Percentiles rank a stretch among this genome's conserved stretches.
Evolutionary conservation across 169 alveolate genomes (phyloP).

Genomic region (Plasmodium relictum): DNA sequence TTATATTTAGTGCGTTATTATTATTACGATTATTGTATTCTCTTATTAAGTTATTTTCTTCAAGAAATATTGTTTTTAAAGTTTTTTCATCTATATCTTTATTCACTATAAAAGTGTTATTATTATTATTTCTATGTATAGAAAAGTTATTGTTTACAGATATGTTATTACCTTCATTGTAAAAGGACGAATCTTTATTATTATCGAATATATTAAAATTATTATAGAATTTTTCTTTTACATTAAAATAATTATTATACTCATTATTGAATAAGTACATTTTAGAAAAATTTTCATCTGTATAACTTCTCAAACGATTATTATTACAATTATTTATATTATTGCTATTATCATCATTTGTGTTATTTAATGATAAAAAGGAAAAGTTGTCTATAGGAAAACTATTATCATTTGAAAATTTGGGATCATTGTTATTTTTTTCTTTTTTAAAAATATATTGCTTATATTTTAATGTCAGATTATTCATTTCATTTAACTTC

Average conservation of each 20-base stretch:
- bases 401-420: neutral
- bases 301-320: neutral
- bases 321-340: neutral
- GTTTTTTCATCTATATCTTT: neutral
- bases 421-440: neutral
- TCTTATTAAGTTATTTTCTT: neutral
- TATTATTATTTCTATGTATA: neutral
- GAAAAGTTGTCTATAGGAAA: neutral
- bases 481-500: slow-evolving; percentile 19
- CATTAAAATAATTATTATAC: neutral
- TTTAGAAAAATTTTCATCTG: neutral
- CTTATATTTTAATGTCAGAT: slow-evolving; percentile 18
- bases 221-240: neutral
- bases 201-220: neutral
- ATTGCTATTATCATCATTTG: neutral
- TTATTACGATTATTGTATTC: neutral
- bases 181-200: neutral
- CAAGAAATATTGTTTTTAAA: neutral
- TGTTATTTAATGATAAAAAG: neutral
- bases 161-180: too few species aligned
- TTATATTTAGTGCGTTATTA: neutral
- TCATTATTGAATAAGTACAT: neutral
- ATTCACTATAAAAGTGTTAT: neutral
- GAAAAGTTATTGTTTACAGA: neutral
- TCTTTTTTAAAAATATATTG: slow-evolving; percentile 11